A percentile compares a stretch with the other conserved stretches of the same genome.
Conservation (phyloP, 371 early-diverging fungal genomes). For the Saksenaea vasiformis region DNA sequence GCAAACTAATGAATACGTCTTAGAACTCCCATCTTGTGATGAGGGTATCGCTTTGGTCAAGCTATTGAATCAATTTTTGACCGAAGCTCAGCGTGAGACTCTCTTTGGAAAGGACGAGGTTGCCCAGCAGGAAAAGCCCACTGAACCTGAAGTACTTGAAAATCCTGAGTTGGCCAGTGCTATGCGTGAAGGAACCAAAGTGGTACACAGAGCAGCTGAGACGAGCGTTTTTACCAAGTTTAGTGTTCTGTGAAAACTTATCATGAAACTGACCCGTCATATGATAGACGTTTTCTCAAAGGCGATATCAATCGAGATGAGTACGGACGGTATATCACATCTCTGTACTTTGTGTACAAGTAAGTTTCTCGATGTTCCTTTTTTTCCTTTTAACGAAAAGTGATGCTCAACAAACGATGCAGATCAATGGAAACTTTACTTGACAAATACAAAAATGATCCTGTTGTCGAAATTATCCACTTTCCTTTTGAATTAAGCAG, state of each 20-base stretch:
- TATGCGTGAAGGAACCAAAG: conserved; percentile 58
- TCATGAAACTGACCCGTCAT: background rate
- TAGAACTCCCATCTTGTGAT: conserved; percentile 41
- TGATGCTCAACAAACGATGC: background rate
- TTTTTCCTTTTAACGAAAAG: background rate
- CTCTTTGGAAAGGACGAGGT: conserved; percentile 15
- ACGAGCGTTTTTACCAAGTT: conserved; percentile 55
- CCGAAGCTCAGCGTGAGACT: conserved; percentile 20
- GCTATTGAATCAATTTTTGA: conserved; percentile 36
- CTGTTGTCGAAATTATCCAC: conserved; percentile 44
- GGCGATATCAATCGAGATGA: conserved; percentile 37
- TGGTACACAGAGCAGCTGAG: conserved; percentile 53
- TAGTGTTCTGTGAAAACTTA: background rate
- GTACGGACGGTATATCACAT: conserved; percentile 40
- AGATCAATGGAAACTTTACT: conserved; percentile 50
- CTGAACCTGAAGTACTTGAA: conserved; percentile 16
- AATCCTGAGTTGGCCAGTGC: conserved; percentile 38
- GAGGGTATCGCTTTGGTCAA: conserved; percentile 45
- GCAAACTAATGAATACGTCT: background rate
- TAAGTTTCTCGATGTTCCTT: too few species aligned
- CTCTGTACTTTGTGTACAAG: conserved; percentile 39
- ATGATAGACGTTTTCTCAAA: conserved; percentile 32
- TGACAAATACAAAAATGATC: conserved; percentile 46
- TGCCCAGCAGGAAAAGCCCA: background rate
- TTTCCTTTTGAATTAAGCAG: conserved; percentile 53